These are phyloP conservation scores for Lichtheimia ramosa DNA, from an alignment of 371 early-diverging fungal genomes.

Conservation along the genomic window DNA sequence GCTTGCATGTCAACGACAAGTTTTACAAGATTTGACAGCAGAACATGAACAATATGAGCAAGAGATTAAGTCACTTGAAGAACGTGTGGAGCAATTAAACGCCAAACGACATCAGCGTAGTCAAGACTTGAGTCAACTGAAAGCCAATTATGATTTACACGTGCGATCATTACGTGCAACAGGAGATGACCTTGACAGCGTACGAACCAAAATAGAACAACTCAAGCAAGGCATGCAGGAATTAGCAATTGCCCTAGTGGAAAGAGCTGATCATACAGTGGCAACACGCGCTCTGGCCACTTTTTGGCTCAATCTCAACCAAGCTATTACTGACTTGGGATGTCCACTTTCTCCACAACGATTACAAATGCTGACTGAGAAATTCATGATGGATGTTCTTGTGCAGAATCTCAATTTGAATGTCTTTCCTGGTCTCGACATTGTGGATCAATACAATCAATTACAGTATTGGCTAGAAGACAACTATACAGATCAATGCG, in stretches of 20 bases:
- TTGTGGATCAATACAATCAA: conserved; percentile 18
- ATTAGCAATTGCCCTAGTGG: conserved; percentile 26
- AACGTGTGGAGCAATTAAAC: conserved; percentile 15
- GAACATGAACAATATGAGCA: conserved; percentile 20
- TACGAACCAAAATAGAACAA: conserved; percentile 17
- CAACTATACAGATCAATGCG: conserved; percentile 16
- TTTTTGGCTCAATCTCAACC: conserved; percentile 44
- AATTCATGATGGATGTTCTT: conserved; percentile 53
- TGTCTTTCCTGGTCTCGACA: conserved; percentile 25
- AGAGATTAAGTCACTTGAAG: conserved; percentile 17
- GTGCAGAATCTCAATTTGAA: conserved; percentile 42
- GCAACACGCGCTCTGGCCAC: conserved; percentile 29
- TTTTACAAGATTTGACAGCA: conserved; percentile 19
- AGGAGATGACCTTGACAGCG: conserved; percentile 31
- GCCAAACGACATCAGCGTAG: conserved; percentile 24
- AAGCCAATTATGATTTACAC: conserved; percentile 32
- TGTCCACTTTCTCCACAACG: conserved; percentile 22
- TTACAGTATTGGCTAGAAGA: conserved; percentile 17
- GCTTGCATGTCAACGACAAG: conserved; percentile 20
- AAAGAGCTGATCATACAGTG: conserved; percentile 19
- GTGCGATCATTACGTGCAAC: conserved; percentile 36
- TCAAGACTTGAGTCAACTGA: conserved; percentile 18
- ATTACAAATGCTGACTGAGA: conserved; percentile 42
- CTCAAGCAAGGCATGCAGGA: conserved; percentile 23
- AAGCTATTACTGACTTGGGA: conserved; percentile 30